Evolutionary conservation across 2,329 filamentous ascomycete species (phyloP).

Genomic region (Penicillium sp.): DNA sequence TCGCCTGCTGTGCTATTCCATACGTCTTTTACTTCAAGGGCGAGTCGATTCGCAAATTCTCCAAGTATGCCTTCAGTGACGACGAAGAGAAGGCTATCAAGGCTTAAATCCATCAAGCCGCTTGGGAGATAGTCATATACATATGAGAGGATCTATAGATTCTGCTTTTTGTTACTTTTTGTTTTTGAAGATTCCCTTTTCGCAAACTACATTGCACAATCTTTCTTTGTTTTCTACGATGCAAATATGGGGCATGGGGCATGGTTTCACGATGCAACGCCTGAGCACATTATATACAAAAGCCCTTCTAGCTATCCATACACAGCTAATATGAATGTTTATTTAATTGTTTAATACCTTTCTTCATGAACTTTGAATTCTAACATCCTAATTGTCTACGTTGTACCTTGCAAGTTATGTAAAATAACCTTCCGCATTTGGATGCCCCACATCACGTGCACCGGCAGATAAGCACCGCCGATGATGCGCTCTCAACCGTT

Average conservation of each 20-base stretch:
- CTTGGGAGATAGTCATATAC: neutral
- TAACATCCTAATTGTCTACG: neutral
- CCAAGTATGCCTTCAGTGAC: slow-evolving; percentile 70
- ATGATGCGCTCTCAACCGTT: slow-evolving; percentile 13
- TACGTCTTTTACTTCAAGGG: slow-evolving; percentile 81
- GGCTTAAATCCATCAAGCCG: slow-evolving; percentile 6
- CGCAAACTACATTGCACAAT: neutral
- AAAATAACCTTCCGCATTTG: slow-evolving; percentile 15
- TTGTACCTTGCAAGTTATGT: neutral
- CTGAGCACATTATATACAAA: neutral
- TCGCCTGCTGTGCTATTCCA: slow-evolving; percentile 80
- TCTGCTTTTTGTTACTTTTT: neutral
- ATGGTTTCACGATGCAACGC: neutral
- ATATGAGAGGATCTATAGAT: too few relatives aligned
- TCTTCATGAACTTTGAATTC: neutral
- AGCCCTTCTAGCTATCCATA: neutral
- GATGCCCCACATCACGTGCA: slow-evolving; percentile 24
- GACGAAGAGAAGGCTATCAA: slow-evolving; percentile 50
- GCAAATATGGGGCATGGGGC: neutral
- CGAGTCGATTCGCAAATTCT: slow-evolving; percentile 66
- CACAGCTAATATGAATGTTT: neutral
- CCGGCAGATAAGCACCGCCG: slow-evolving; percentile 12
- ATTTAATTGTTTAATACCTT: neutral
- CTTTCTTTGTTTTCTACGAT: neutral
- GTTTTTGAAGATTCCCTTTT: neutral